These are phyloP conservation scores for Candida ipomoeae DNA, from an alignment of 805 yeast species.

Conservation along the genomic window DNA sequence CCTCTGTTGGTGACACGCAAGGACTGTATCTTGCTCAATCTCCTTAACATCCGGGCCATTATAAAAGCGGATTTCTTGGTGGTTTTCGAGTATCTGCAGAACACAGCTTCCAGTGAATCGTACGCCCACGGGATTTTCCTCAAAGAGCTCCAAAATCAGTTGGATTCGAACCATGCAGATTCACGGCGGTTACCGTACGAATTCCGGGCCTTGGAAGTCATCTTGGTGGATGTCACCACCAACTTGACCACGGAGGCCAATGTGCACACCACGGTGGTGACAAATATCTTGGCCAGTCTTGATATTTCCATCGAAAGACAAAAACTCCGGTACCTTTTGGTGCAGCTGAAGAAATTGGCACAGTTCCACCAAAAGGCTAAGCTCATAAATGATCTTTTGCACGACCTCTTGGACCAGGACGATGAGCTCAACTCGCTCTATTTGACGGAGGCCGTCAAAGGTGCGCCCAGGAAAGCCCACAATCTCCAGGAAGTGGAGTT, in stretches of 20 bases:
- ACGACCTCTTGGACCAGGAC: conserved; percentile 82
- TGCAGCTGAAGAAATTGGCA: conserved; percentile 79
- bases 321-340: conserved; percentile 69
- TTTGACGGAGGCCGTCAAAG: conserved; percentile 57
- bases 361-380: conserved; percentile 82
- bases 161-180: conserved; percentile 28
- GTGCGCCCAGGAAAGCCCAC: conserved; percentile 43
- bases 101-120: conserved; percentile 37
- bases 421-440: conserved; percentile 81
- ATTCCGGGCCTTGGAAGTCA: conserved; percentile 83
- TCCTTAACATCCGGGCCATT: conserved; percentile 49
- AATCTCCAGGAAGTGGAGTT: conserved; percentile 88
- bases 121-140: conserved; percentile 43
- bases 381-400: conserved; percentile 76
- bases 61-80: conserved; percentile 51
- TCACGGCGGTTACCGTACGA: conserved; percentile 65
- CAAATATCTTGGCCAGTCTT: conserved; percentile 67
- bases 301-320: conserved; percentile 80
- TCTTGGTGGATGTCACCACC: conserved; percentile 72
- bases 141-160: conserved; percentile 37
- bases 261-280: conserved; percentile 72
- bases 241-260: conserved; percentile 83
- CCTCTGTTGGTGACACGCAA: conserved; percentile 50
- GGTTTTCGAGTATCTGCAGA: conserved; percentile 34
- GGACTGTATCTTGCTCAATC: conserved; percentile 43